Percentiles rank a stretch among this genome's conserved stretches.
Evolutionary conservation across 768 basidiomycete genomes (phyloP).

Genomic region (Multifurca ochricompacta): DNA sequence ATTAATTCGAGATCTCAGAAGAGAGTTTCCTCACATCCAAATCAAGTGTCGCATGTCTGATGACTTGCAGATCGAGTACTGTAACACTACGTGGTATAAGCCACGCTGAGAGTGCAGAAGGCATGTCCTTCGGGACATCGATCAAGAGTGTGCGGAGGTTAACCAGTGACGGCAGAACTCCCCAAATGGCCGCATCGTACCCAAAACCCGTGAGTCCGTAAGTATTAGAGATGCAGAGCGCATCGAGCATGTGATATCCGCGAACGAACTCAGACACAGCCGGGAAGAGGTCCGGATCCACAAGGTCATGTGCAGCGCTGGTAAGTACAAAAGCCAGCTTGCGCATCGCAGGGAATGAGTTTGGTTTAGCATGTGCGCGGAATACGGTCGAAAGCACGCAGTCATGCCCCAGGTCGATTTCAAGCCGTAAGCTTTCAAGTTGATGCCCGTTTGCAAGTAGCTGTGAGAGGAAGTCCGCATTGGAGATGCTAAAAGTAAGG

Average conservation of each 20-base stretch:
- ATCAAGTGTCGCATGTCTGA: constrained; percentile 26
- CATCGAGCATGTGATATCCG: constrained; percentile 43
- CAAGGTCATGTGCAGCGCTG: constrained; percentile 25
- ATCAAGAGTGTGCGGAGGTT: constrained; percentile 49
- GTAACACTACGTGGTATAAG: constrained; percentile 46
- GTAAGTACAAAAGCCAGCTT: constrained; percentile 46
- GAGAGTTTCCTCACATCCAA: not conserved
- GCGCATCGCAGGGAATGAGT: constrained; percentile 51
- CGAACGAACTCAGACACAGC: constrained; percentile 61
- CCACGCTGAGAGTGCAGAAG: constrained; percentile 59
- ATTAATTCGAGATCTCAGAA: constrained; percentile 22
- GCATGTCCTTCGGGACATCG: constrained; percentile 55
- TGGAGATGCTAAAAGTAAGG: constrained; percentile 44
- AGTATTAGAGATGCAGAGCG: constrained; percentile 42
- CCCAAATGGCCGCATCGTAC: constrained; percentile 65
- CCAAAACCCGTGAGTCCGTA: constrained; percentile 41
- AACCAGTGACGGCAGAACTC: constrained; percentile 52
- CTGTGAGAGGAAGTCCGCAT: constrained; percentile 46
- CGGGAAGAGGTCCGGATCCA: constrained; percentile 59
- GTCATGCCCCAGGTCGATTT: constrained; percentile 36
- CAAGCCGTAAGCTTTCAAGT: constrained; percentile 51
- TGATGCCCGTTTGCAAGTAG: constrained; percentile 56
- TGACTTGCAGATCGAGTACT: constrained; percentile 39
- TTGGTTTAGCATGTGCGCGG: constrained; percentile 27
- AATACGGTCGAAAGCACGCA: constrained; percentile 40